Conservation (phyloP, 768 basidiomycete species). For the Termitomyces sp. region DNA sequence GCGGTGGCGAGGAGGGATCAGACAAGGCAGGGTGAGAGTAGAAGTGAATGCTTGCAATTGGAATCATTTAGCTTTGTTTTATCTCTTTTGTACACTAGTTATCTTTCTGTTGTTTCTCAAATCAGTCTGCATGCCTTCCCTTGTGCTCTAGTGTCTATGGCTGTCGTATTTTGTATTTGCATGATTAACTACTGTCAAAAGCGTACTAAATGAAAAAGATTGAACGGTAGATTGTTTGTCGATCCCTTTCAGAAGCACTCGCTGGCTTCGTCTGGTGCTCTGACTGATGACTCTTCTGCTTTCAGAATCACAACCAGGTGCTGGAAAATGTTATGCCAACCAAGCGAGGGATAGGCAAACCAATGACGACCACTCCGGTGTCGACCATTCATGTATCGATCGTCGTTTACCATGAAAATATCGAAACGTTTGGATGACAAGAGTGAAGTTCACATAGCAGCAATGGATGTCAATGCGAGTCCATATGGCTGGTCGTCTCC, state of each 20-base stretch:
- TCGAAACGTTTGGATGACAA: neutral
- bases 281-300: too few relatives aligned
- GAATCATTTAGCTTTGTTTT: constrained; percentile 8
- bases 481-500: neutral
- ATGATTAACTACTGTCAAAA: neutral
- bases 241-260: neutral
- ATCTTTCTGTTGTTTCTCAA: neutral
- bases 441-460: neutral
- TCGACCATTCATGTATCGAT: neutral
- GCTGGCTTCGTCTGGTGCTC: constrained; percentile 7
- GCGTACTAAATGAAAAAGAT: neutral
- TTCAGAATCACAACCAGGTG: neutral
- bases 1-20: constrained; percentile 19
- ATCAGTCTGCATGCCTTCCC: neutral
- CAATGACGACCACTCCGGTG: neutral
- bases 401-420: neutral
- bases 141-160: neutral
- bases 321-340: neutral
- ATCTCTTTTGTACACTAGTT: constrained; percentile 14
- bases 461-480: neutral
- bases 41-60: constrained; percentile 10
- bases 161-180: neutral
- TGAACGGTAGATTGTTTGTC: neutral
- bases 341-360: neutral
- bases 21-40: constrained; percentile 20